These are phyloP conservation scores for Rubia tinctorum DNA, from an alignment of 305 asterid genomes.

Conservation along the genomic window DNA sequence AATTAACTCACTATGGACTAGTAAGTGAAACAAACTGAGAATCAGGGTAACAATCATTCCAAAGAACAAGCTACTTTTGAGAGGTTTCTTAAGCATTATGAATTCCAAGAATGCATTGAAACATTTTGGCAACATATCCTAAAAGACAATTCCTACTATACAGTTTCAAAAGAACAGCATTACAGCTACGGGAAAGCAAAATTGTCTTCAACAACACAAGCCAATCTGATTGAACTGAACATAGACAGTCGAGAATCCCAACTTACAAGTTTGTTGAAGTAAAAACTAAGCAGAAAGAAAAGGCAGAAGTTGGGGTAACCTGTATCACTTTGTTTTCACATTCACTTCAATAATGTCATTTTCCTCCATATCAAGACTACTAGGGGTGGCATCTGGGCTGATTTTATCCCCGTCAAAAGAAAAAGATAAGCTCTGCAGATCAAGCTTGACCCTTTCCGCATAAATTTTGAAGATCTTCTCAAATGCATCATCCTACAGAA, in stretches of 20 bases:
- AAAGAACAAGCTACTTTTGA: not conserved
- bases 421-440: conserved; percentile 54
- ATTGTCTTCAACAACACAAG: not conserved
- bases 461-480: conserved; percentile 74
- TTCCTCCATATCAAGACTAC: conserved; percentile 82
- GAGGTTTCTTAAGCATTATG: not conserved
- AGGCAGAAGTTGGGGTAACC: conserved; percentile 18
- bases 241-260: not conserved
- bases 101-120: not conserved
- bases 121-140: not conserved
- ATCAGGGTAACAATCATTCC: not conserved
- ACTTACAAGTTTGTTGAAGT: not conserved
- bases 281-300: not conserved
- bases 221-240: not conserved
- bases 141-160: not conserved
- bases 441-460: conserved; percentile 61
- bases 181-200: not conserved
- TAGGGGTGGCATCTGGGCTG: conserved; percentile 53
- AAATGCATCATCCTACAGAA: conserved; percentile 70
- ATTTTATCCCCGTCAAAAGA: conserved; percentile 82
- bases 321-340: conserved; percentile 48
- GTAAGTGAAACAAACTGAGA: not conserved
- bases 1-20: not conserved
- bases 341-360: conserved; percentile 80
- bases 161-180: conserved; percentile 1